Evolutionary conservation across 805 yeast genomes (phyloP).

Genomic region (Teunomyces panamensis): DNA sequence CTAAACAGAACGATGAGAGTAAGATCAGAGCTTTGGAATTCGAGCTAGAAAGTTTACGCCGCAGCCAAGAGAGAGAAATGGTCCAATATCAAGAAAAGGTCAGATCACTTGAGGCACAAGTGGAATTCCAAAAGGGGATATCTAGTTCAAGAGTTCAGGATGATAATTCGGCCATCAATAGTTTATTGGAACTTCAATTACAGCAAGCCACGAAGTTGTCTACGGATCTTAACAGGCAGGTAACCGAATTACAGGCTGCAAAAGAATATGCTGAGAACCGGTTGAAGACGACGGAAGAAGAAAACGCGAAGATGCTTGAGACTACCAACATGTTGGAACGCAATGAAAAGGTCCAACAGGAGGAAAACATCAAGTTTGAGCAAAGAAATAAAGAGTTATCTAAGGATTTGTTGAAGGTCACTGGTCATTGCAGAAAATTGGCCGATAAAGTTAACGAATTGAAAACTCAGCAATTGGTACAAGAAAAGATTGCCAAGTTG

Average conservation of each 20-base stretch:
- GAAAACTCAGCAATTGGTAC: slow-evolving; percentile 8
- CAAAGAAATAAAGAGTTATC: slow-evolving; percentile 22
- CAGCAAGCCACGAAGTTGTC: slow-evolving; percentile 27
- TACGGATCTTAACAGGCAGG: slow-evolving; percentile 18
- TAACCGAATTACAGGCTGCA: slow-evolving; percentile 17
- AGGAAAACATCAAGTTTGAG: slow-evolving; percentile 31
- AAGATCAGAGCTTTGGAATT: slow-evolving; percentile 32
- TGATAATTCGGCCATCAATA: slow-evolving; percentile 15
- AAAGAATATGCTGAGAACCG: slow-evolving; percentile 17
- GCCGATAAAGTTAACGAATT: slow-evolving; percentile 25
- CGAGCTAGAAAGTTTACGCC: slow-evolving; percentile 34
- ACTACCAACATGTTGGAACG: neutral
- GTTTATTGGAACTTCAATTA: slow-evolving; percentile 31
- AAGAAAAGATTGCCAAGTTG: slow-evolving; percentile 8
- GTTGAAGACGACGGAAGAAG: slow-evolving; percentile 17
- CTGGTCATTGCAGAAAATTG: slow-evolving; percentile 28
- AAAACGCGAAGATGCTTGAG: slow-evolving; percentile 25
- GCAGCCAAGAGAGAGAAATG: slow-evolving; percentile 28
- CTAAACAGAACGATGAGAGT: slow-evolving; percentile 37
- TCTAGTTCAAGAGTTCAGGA: neutral
- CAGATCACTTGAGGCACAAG: slow-evolving; percentile 15
- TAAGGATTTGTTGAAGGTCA: slow-evolving; percentile 28
- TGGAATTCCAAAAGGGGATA: slow-evolving; percentile 1
- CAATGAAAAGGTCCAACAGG: neutral
- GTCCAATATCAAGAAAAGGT: slow-evolving; percentile 29